A percentile compares a stretch with the other conserved stretches of the same genome.
Evolutionary conservation across 192 early-diverging fungal species (phyloP).

Genomic region (Umbelopsis ramanniana): DNA sequence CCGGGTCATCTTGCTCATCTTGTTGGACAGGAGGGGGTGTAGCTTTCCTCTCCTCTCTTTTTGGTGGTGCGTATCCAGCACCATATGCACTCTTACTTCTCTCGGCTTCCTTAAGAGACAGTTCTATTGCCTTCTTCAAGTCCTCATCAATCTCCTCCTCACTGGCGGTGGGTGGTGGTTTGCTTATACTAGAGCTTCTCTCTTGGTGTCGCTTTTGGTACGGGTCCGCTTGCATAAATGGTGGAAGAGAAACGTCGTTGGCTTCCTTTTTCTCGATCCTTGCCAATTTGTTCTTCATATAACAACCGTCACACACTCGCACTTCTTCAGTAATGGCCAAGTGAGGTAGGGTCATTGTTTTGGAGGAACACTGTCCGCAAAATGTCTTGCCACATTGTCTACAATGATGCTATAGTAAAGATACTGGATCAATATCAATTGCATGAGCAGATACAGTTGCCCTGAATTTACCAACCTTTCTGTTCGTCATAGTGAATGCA

Average conservation of each 20-base stretch:
- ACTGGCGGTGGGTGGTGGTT: conserved; percentile 15
- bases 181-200: conserved; percentile 16
- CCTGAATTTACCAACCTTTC: conserved; percentile 62
- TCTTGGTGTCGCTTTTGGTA: conserved; percentile 22
- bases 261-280: conserved; percentile 31
- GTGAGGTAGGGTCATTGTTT: conserved; percentile 80
- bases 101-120: conserved; percentile 81
- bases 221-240: not conserved
- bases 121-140: conserved; percentile 89
- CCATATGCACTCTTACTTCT: conserved; percentile 46
- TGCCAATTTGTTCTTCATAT: conserved; percentile 60
- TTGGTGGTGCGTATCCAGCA: conserved; percentile 45
- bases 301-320: conserved; percentile 95
- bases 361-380: conserved; percentile 92
- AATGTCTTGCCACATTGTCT: conserved; percentile 95
- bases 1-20: conserved; percentile 68
- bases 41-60: conserved; percentile 18
- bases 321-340: conserved; percentile 89
- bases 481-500: conserved; percentile 89
- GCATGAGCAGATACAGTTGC: not conserved
- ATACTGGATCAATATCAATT: not conserved
- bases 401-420: conserved; percentile 82
- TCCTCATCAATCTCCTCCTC: conserved; percentile 85
- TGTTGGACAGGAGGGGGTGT: not conserved
- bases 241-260: not conserved